Conservation (phyloP, 768 basidiomycete species). For the Naematelia encephala region DNA sequence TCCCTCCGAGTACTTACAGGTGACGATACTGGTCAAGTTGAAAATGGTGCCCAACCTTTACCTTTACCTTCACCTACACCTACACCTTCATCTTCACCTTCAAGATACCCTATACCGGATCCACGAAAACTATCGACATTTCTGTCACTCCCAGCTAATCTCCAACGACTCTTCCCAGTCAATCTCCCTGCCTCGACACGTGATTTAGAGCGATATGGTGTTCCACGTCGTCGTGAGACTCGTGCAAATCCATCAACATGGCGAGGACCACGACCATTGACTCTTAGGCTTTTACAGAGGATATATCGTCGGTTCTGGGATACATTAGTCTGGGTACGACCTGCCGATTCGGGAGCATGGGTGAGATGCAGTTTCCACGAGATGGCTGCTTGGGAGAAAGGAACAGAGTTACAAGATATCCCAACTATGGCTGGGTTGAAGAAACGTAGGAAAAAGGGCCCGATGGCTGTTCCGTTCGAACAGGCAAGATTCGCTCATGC, state of each 20-base stretch:
- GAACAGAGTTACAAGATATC: background rate
- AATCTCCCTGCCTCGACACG: background rate
- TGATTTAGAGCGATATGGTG: background rate
- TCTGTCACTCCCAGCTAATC: constrained; percentile 6
- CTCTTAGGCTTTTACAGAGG: constrained; percentile 17
- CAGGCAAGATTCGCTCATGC: background rate
- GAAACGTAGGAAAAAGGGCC: background rate
- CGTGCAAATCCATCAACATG: constrained; percentile 31
- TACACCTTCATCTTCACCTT: too few relatives aligned
- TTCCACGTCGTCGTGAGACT: constrained; percentile 20
- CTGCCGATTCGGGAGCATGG: background rate
- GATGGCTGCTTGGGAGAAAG: background rate
- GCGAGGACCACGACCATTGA: constrained; percentile 14
- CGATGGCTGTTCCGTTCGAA: background rate
- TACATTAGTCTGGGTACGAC: constrained; percentile 22
- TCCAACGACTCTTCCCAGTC: constrained; percentile 21
- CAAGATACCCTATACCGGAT: background rate
- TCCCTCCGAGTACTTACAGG: constrained; percentile 26
- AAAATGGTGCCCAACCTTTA: too few relatives aligned
- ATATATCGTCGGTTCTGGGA: constrained; percentile 31
- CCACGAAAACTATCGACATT: constrained; percentile 9
- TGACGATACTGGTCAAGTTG: background rate
- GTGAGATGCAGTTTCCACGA: background rate
- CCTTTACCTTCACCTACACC: too few relatives aligned
- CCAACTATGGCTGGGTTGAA: background rate